phyloP scores from a whole-genome alignment of 2,329 filamentous ascomycete species.

The Stachybotrys elegans region DNA sequence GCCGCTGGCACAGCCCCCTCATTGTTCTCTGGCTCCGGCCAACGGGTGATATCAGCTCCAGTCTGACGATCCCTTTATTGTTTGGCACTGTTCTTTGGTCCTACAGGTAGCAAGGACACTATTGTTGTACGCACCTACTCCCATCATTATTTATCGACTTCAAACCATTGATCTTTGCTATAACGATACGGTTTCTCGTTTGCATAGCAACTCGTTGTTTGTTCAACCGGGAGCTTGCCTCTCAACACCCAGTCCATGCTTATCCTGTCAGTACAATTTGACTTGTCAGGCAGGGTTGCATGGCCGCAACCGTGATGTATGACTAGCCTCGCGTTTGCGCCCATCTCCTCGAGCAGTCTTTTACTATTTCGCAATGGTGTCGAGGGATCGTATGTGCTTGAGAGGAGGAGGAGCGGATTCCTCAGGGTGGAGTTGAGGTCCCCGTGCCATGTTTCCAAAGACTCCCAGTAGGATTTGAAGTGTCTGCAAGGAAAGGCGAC shows the following conservation, averaged over 20 bases:
- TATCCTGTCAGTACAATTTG: conserved; percentile 38
- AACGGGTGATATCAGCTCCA: too few species aligned
- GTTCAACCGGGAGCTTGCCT: conserved; percentile 32
- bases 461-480: conserved; percentile 37
- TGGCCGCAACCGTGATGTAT: conserved; percentile 47
- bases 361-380: conserved; percentile 44
- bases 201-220: conserved; percentile 40
- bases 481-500: conserved; percentile 40
- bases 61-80: too few species aligned
- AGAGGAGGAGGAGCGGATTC: conserved; percentile 40
- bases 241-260: conserved; percentile 34
- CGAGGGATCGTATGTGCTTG: conserved; percentile 45
- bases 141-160: too few species aligned
- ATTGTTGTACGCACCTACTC: too few species aligned
- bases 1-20: too few species aligned
- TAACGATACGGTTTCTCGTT: conserved; percentile 44
- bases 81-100: too few species aligned
- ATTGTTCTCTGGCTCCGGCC: too few species aligned
- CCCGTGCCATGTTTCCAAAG: conserved; percentile 42
- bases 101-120: too few species aligned
- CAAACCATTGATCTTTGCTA: too few species aligned
- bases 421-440: conserved; percentile 37
- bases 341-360: conserved; percentile 39
- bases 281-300: conserved; percentile 37
- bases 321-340: conserved; percentile 40